Base-by-base conservation (phyloP, 2,329 filamentous ascomycete species). In the Fusarium paranaense region DNA sequence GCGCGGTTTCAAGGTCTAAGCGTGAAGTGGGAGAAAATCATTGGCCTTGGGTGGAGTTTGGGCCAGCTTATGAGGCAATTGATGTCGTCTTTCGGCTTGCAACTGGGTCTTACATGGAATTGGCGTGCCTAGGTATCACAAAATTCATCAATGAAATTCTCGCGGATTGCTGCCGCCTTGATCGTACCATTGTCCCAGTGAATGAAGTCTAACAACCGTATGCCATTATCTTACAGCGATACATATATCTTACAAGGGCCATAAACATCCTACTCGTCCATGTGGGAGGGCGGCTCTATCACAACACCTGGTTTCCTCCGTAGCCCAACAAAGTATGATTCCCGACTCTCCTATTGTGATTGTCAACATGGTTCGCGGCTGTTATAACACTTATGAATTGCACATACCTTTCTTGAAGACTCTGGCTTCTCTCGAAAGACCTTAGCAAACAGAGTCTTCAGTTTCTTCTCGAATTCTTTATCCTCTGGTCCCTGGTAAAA, bases 1-100 rank as follows among this genome's bases (percentile, higher is more conserved):
- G 83, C 92, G 94, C 84, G 97, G 97, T 91, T 99, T 99, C 95
- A 99, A 99, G 95, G 97, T 99, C 86, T 99, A 98, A 94, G 85
- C 86, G 78, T 76, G 71, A 75, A 66, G 70, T 33, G 67, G 74
- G 67, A 65, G 71, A 75, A 76, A 76, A 75, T 66, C 59, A 74
- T 74, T 71, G 76, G 75, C 76, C 78, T 77, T 66, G 63, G 67
- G 69, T 65, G 77, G 77, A 76, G 76, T 77, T 80, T 45, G 67
- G 76, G 74, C 72, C 77, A 78, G 66, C 64, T 74, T 76, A 72
- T 72, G 64, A 74, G 74, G 76, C 79, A 76, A 76, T 70, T 74
- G 74, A 79, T 78, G 71, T 78, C 76, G 75, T 72, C 72, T 60
- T 76, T 80, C 74, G 76, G 75, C 70, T 80, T 80, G 78, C 79